Base-by-base conservation (phyloP, 2,329 filamentous ascomycete species). In the Anthostomella pinea region DNA sequence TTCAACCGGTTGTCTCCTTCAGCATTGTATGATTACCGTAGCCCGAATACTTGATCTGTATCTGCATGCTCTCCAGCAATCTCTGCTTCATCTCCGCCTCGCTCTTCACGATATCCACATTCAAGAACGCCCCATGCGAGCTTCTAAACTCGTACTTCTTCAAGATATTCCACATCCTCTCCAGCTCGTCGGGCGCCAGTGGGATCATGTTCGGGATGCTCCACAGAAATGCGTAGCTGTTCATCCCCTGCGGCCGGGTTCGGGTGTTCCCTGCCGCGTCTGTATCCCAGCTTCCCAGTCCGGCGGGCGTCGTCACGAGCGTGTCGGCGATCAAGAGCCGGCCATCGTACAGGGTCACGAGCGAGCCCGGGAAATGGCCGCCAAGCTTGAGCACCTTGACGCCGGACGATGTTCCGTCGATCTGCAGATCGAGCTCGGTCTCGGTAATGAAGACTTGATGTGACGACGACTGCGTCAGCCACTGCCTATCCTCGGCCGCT, bases 341-440 rank as follows among this genome's bases (percentile, higher is more conserved):
- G 1, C 64, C 61, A 13, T 73, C 70, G 60, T 77, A 85, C 16
- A 83, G 71, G 42, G 86, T 56, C 3, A 88, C 78, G 41, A 84
- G 63, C 46, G 80, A 86, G 0, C 87, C 87, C 0, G 83, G 82
- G 52, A 93, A 93, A 64, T 94, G 87, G 0, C 87, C 87, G 0
- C 86, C 85, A 1, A 83, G 70, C 59, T 87, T 87, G 33, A 91
- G 68, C 0, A 76, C 78, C 20, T 66, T 74, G 3, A 82, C 69
- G 0, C 75, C 79, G 0, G 69, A 67, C 33, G 60, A 60, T 11
- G 51, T 34, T 4, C 53, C 46, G 8, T 30, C 34, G 31, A 46
- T 33, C 2, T 25, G 30, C 13, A 75, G 52, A 29, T 67, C 57
- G 7, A 72, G 59, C 27, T 69, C 60, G 9, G 57, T 62, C 34